Base-by-base conservation (phyloP, 1,284 basidiomycete species). In the Fomes fomentarius region DNA sequence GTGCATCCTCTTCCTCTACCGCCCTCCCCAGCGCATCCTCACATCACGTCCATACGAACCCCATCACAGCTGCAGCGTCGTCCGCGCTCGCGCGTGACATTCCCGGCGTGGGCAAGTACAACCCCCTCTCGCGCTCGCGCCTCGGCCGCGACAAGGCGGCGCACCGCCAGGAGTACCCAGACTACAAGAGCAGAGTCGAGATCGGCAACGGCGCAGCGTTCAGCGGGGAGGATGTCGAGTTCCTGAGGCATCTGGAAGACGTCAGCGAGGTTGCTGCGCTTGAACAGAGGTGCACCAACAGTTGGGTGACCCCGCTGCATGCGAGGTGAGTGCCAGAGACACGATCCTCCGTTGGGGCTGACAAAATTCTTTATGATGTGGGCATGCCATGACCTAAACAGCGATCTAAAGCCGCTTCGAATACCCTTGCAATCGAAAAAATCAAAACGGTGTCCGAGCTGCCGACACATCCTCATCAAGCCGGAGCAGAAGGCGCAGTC, bases 401-500 rank as follows among this genome's bases (percentile, higher is more conserved):
- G 92, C 42, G 89, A 94, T 38, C 78, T 96, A 14, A 85, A 84
- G 63, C 96, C 96, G 0, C 77, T 91, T 44, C 87, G 96, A 19
- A 93, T 98, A 60, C 94, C 94, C 0, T 80, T 99, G 2, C 90
- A 91, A 58, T 91, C 94, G 0, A 98, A 98, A 72, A 84, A 91
- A 46, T 94, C 94, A 2, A 98, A 98, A 73, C 91, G 97, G 6
- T 99, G 97, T 75, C 89, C 94, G 5, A 82, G 82, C 2, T 99
- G 97, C 70, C 87, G 92, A 14, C 96, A 98, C 73, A 96, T 98
- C 63, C 83, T 99, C 56, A 96, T 98, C 74, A 97, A 98, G 68
- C 97, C 97, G 1, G 97, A 99, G 70, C 91, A 95, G 66, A 99
- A 98, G 71, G 89, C 95, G 0, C 91, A 93, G 63, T 93, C 92